These are phyloP conservation scores for Irpex sp. DNA, from an alignment of 1,284 basidiomycete species.

Conservation along the genomic window DNA sequence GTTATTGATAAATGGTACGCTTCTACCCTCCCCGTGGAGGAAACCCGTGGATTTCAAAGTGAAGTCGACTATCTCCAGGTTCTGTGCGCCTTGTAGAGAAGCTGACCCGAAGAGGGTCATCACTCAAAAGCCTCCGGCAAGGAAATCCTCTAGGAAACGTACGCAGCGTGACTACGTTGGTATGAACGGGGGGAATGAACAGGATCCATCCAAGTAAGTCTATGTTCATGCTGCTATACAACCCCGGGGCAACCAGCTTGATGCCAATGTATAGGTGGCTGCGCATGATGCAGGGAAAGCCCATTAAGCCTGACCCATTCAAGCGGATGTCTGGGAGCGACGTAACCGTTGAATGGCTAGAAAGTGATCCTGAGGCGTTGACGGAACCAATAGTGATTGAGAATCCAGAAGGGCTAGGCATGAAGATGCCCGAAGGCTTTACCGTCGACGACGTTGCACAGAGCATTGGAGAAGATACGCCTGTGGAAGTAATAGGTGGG, in stretches of 20 bases:
- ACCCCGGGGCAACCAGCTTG: not conserved
- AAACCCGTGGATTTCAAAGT: not conserved
- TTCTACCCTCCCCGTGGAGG: not conserved
- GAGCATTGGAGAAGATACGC: conserved; percentile 71
- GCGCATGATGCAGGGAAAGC: conserved; percentile 62
- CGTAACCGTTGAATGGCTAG: conserved; percentile 69
- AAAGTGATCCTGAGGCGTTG: conserved; percentile 65
- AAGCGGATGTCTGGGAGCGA: conserved; percentile 63
- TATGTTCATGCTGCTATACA: not conserved
- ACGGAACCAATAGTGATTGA: conserved; percentile 76
- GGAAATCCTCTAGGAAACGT: conserved; percentile 75
- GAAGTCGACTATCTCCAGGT: conserved; percentile 44
- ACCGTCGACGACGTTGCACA: conserved; percentile 79
- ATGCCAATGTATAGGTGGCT: conserved; percentile 44
- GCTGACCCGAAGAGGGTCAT: conserved; percentile 59
- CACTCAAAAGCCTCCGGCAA: conserved; percentile 71
- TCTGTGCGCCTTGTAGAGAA: conserved; percentile 59
- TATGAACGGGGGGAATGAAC: conserved; percentile 50
- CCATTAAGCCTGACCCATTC: conserved; percentile 59
- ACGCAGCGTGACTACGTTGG: conserved; percentile 74
- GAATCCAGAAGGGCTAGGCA: conserved; percentile 72
- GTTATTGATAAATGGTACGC: conserved; percentile 54
- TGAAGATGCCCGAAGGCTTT: conserved; percentile 79
- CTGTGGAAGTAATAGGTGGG: conserved; percentile 88
- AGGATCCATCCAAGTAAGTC: conserved; percentile 47